Base-by-base conservation (phyloP, 2,329 filamentous ascomycete species). In the Chaetomium sp. region DNA sequence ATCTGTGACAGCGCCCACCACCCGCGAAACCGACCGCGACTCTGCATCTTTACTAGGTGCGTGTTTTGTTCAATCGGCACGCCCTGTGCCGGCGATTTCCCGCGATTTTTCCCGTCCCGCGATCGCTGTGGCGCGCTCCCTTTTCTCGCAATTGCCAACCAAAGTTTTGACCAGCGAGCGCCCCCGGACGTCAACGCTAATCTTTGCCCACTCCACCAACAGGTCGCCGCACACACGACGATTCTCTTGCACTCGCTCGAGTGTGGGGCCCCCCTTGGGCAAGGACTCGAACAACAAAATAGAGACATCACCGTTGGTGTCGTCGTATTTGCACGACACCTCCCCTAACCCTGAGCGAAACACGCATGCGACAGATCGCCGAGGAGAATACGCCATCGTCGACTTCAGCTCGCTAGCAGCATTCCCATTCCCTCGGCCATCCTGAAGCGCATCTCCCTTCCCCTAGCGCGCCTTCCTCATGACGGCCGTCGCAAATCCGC, bases 401-500 rank as follows among this genome's bases (percentile, higher is more conserved):
- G 48, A 33, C 52, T 45, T 48, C 49, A 47, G 48, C 37, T 35
- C 46, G 47, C 45, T 53, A 44, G 8, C 42, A 42, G 51, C 61
- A 51, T 44, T 45, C 38, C 52, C 54, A 37, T 59, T 61, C 51
- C 57, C 58, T 46, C 61, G 62, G 47, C 60, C 59, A 54, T 59
- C 59, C 53, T 52, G 58, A 27, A 27, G 19, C 58, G 57, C 49
- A 44, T 59, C 56, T 35, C 46, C 54, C 46, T 42, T 50, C 43
- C 43, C 61, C 52, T 55, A 51, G 54, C 58, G 65, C 58, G 59
- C 59, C 46, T 51, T 69, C 75, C 74, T 70, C 74, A 87, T 86
- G 84, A 86, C 83, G 72, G 84, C 84, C 68, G 83, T 87, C 68
- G 83, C 83, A 61, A 85, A 77, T 64, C 81, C 81, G 64, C 81